These are phyloP conservation scores for Madurella fahalii DNA, from an alignment of 2,329 filamentous ascomycete genomes.

Conservation along the genomic window DNA sequence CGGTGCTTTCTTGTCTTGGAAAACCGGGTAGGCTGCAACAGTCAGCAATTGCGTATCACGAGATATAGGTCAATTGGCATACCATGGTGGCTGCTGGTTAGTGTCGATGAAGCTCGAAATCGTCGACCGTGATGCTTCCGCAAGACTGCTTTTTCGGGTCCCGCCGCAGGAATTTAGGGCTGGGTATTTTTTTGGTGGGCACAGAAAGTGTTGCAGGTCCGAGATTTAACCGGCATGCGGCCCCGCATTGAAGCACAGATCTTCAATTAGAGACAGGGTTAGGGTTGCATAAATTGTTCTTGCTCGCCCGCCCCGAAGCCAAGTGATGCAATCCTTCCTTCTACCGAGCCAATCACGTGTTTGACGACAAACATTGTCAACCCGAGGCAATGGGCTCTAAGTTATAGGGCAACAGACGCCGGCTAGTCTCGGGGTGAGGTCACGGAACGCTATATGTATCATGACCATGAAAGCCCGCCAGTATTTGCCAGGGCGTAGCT, in stretches of 20 bases:
- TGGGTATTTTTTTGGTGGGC: constrained; percentile 30
- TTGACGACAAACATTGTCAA: no score
- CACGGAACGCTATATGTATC: no score
- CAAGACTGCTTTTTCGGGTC: constrained; percentile 22
- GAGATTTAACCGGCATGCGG: constrained; percentile 15
- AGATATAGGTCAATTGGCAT: constrained; percentile 16
- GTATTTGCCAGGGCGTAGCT: background rate
- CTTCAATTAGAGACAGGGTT: background rate
- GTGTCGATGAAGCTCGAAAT: constrained; percentile 27
- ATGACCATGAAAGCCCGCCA: background rate
- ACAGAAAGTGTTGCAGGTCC: constrained; percentile 19
- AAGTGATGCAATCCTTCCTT: no score
- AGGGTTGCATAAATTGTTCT: background rate
- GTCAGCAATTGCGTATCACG: constrained; percentile 20
- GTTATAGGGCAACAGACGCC: no score
- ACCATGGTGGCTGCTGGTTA: constrained; percentile 28
- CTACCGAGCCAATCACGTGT: no score
- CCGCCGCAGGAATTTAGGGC: constrained; percentile 26
- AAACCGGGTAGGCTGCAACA: constrained; percentile 60
- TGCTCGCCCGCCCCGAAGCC: no score
- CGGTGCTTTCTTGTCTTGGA: constrained; percentile 71
- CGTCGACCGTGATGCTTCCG: constrained; percentile 27
- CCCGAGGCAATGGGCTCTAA: no score
- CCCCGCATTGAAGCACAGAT: background rate
- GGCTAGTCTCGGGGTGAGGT: no score